Conservation (phyloP, 1,284 basidiomycete genomes). For the Marasmius fiardii region DNA sequence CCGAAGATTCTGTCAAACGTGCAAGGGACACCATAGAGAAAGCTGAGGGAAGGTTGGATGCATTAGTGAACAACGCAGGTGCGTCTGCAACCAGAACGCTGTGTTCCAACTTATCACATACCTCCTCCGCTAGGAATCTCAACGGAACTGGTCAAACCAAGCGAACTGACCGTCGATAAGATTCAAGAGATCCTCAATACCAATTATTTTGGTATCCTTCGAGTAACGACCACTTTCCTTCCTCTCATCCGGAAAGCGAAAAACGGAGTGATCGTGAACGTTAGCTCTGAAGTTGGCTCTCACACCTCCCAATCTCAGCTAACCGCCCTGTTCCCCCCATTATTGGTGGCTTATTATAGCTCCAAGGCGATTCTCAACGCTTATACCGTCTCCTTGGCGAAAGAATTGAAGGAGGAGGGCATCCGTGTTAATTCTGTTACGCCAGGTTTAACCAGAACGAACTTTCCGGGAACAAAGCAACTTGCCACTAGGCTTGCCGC, state of each 20-base stretch:
- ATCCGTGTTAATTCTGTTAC: slow-evolving; percentile 33
- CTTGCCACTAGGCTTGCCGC: slow-evolving; percentile 31
- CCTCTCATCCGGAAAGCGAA: slow-evolving; percentile 29
- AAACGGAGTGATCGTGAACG: slow-evolving; percentile 22
- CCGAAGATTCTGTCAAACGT: slow-evolving; percentile 28
- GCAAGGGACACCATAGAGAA: slow-evolving; percentile 34
- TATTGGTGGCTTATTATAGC: slow-evolving; percentile 14
- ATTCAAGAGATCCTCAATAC: slow-evolving; percentile 34
- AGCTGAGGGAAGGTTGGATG: slow-evolving; percentile 40
- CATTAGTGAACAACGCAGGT: slow-evolving; percentile 50
- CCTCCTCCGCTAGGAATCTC: slow-evolving; percentile 21
- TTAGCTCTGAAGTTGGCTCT: slow-evolving; percentile 1
- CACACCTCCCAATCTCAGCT: slow-evolving; percentile 28
- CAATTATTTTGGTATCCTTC: slow-evolving; percentile 36
- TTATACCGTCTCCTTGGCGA: slow-evolving; percentile 14
- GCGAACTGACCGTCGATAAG: slow-evolving; percentile 26
- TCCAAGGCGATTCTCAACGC: slow-evolving; percentile 17
- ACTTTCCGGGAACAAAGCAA: slow-evolving; percentile 31
- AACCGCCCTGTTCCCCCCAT: slow-evolving; percentile 58
- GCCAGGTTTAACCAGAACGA: slow-evolving; percentile 39
- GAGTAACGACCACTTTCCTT: slow-evolving; percentile 31
- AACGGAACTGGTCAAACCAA: slow-evolving; percentile 28
- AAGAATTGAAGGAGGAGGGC: slow-evolving; percentile 19
- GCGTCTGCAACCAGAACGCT: neutral
- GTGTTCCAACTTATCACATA: neutral